phyloP scores from a whole-genome alignment of 176 grass and related monocot genomes.

The Metroxylon sagu region DNA sequence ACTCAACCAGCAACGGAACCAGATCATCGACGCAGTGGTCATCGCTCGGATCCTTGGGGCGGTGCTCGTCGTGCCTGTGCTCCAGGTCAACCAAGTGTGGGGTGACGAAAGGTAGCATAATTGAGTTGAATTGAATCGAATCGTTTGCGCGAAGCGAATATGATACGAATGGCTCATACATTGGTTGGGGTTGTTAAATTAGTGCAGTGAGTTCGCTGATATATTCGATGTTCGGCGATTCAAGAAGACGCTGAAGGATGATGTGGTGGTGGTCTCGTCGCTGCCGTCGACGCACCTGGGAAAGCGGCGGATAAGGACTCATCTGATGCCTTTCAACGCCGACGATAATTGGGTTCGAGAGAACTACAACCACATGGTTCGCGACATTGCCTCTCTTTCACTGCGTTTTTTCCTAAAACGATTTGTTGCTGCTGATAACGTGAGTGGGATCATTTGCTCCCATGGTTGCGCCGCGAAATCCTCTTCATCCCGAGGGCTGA shows the following conservation, averaged over 20 bases:
- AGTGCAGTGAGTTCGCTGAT: constrained; percentile 40
- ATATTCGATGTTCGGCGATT: constrained; percentile 35
- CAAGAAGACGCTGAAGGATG: constrained; percentile 32
- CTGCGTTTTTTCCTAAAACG: too few relatives aligned
- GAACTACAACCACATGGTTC: constrained; percentile 25
- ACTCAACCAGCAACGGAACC: constrained; percentile 41
- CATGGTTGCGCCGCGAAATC: too few relatives aligned
- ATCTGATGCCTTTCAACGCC: constrained; percentile 30
- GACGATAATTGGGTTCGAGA: constrained; percentile 27
- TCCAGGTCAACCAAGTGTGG: constrained; percentile 43
- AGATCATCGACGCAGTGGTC: constrained; percentile 38
- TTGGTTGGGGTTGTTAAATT: background rate
- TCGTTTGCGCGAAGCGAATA: too few relatives aligned
- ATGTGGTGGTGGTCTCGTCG: constrained; percentile 28
- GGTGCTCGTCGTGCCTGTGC: constrained; percentile 29
- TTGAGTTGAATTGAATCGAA: too few relatives aligned
- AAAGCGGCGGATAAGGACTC: constrained; percentile 19
- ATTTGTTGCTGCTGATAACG: too few relatives aligned
- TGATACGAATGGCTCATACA: too few relatives aligned
- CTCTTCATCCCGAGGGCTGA: too few relatives aligned
- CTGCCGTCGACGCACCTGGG: constrained; percentile 35
- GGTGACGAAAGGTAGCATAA: constrained; percentile 28
- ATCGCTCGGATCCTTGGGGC: constrained; percentile 28
- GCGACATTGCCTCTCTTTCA: background rate
- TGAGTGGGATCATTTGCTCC: too few relatives aligned